Evolutionary conservation across 2,329 filamentous ascomycete genomes (phyloP).

Genomic region (Arthrobotrys pseudoclavata): DNA sequence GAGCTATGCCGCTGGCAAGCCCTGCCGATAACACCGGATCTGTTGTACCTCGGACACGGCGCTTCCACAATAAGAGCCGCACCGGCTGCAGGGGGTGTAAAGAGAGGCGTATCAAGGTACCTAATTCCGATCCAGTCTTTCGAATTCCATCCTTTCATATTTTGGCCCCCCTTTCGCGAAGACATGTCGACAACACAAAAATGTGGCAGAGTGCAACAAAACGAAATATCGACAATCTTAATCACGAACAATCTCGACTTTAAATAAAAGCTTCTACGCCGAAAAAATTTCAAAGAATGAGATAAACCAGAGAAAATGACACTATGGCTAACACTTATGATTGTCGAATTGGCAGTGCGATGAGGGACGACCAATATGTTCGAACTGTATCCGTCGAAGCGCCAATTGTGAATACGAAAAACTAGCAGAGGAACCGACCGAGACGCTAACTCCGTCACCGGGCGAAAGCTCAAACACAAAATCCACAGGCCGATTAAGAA

Average conservation of each 20-base stretch:
- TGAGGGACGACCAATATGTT: slow-evolving; percentile 36
- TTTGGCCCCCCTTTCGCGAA: not conserved
- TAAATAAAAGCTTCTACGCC: too few relatives aligned
- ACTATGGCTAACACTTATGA: not conserved
- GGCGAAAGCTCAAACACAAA: not conserved
- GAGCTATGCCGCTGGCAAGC: slow-evolving; percentile 23
- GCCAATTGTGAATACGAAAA: slow-evolving; percentile 30
- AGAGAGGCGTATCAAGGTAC: slow-evolving; percentile 54
- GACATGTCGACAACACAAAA: slow-evolving; percentile 42
- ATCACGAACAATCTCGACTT: too few relatives aligned
- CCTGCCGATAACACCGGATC: slow-evolving; percentile 21
- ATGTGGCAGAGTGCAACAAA: slow-evolving; percentile 21
- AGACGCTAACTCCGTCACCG: not conserved
- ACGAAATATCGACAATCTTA: not conserved
- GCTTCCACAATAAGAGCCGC: slow-evolving; percentile 58
- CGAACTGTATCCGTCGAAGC: slow-evolving; percentile 48
- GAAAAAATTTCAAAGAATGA: not conserved
- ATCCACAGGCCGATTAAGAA: slow-evolving; percentile 3
- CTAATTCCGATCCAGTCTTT: slow-evolving; percentile 16
- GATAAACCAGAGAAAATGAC: not conserved
- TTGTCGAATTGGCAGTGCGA: slow-evolving; percentile 33
- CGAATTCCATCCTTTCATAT: not conserved
- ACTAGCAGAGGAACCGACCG: not conserved
- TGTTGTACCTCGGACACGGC: slow-evolving; percentile 31
- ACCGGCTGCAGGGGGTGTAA: slow-evolving; percentile 52